Evolutionary conservation across 2,329 filamentous ascomycete species (phyloP).

Genomic region (Microdochium nivale): DNA sequence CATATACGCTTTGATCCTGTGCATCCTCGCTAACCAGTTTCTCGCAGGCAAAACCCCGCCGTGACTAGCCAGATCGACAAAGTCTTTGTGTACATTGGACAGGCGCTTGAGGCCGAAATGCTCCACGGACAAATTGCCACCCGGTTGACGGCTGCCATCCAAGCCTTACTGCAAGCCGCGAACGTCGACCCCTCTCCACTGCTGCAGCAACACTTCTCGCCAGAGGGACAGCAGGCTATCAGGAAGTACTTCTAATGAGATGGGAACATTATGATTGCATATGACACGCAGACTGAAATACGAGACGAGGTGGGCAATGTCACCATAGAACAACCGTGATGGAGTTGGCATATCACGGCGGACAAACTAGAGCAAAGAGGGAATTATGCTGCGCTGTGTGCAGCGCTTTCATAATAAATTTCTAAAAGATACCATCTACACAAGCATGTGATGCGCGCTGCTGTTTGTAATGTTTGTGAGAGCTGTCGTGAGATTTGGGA

Average conservation of each 20-base stretch:
- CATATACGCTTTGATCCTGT: too few relatives aligned
- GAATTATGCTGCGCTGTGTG: too few relatives aligned
- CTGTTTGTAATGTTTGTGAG: too few relatives aligned
- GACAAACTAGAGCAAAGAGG: too few relatives aligned
- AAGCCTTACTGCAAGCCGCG: conserved; percentile 65
- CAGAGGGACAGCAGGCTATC: conserved; percentile 73
- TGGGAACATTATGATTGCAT: not conserved
- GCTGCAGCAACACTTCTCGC: conserved; percentile 59
- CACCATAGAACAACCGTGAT: not conserved
- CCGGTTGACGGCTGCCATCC: conserved; percentile 69
- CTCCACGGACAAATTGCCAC: conserved; percentile 75
- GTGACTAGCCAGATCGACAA: conserved; percentile 71
- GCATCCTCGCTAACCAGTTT: conserved; percentile 17
- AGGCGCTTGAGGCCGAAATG: conserved; percentile 85
- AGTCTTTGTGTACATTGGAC: conserved; percentile 75
- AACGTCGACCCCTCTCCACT: conserved; percentile 69
- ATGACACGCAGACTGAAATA: not conserved
- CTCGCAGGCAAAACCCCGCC: conserved; percentile 70
- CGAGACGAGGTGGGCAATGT: not conserved
- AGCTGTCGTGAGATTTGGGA: too few relatives aligned
- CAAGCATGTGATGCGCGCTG: too few relatives aligned
- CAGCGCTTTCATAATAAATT: too few relatives aligned
- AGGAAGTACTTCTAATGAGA: conserved; percentile 66
- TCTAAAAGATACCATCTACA: too few relatives aligned
- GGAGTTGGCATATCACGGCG: not conserved